Conservation (phyloP, 1,284 basidiomycete genomes). For the Fomitiporia mediterranea region DNA sequence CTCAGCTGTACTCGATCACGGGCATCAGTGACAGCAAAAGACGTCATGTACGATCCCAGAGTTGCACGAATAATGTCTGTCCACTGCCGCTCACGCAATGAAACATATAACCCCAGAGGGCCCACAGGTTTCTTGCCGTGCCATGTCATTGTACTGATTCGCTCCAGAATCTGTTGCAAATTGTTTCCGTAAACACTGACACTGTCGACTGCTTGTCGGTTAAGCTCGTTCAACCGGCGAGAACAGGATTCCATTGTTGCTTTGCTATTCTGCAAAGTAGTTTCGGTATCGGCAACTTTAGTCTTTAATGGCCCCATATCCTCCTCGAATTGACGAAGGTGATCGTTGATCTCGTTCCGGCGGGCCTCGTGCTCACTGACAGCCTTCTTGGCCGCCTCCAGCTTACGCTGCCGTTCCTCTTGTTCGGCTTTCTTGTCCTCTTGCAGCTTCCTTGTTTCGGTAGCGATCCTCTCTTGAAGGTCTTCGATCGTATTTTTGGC, state of each 20-base stretch:
- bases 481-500: constrained; percentile 44
- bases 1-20: constrained; percentile 64
- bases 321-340: constrained; percentile 28
- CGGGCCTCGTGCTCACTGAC: constrained; percentile 34
- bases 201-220: constrained; percentile 46
- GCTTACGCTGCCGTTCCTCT: constrained; percentile 36
- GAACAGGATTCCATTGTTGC: constrained; percentile 40
- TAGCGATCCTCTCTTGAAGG: constrained; percentile 48
- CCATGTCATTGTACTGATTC: constrained; percentile 59
- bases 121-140: constrained; percentile 73
- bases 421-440: constrained; percentile 56
- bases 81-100: constrained; percentile 72
- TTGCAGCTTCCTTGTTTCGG: constrained; percentile 52
- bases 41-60: constrained; percentile 58
- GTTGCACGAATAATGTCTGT: constrained; percentile 61
- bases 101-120: constrained; percentile 80
- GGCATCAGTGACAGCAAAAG: constrained; percentile 76
- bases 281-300: constrained; percentile 31
- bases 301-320: constrained; percentile 27
- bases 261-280: constrained; percentile 27
- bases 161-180: constrained; percentile 54
- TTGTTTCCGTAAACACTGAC: constrained; percentile 61
- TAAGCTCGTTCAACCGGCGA: constrained; percentile 36
- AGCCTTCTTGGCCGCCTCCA: constrained; percentile 36
- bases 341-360: constrained; percentile 29